Conservation (phyloP, 768 basidiomycete species). For the Dendrothele bispora region DNA sequence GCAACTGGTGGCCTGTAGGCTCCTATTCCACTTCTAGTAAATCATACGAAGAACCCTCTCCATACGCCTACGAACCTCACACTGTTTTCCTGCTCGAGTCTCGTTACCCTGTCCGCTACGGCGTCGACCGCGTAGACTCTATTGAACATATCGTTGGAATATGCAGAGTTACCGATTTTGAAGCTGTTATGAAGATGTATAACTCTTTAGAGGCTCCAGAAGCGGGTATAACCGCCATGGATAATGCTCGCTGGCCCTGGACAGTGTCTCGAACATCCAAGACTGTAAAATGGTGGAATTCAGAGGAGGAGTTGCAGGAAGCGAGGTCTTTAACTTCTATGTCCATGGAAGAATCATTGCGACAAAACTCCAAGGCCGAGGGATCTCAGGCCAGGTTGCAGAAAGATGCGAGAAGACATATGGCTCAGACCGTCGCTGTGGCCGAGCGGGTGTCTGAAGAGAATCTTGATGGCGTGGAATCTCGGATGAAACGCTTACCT, state of each 20-base stretch:
- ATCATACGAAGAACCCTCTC: conserved; percentile 27
- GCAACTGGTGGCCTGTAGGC: conserved; percentile 37
- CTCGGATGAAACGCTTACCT: conserved; percentile 15
- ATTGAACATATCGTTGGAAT: conserved; percentile 32
- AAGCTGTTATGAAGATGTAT: conserved; percentile 24
- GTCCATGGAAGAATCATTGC: conserved; percentile 20
- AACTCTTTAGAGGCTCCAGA: conserved; percentile 25
- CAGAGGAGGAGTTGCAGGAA: conserved; percentile 17
- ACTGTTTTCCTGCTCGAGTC: conserved; percentile 40
- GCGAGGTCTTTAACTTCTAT: conserved; percentile 20
- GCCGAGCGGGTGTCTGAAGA: conserved; percentile 29
- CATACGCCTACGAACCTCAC: conserved; percentile 35
- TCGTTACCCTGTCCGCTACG: conserved; percentile 28
- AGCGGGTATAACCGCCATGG: conserved; percentile 26
- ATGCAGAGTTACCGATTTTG: conserved; percentile 32
- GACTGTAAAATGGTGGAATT: conserved; percentile 28
- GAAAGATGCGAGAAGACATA: conserved; percentile 4
- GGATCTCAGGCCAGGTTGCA: neutral
- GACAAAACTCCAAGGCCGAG: conserved; percentile 1
- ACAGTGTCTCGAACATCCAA: conserved; percentile 8
- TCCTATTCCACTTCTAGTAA: conserved; percentile 22
- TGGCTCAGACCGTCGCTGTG: conserved; percentile 28
- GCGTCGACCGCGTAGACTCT: conserved; percentile 28
- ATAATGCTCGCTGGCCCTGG: conserved; percentile 40
- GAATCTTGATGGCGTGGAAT: conserved; percentile 20